Evolutionary conservation across 1,284 basidiomycete species (phyloP).

Genomic region (Trametes hirsuta): DNA sequence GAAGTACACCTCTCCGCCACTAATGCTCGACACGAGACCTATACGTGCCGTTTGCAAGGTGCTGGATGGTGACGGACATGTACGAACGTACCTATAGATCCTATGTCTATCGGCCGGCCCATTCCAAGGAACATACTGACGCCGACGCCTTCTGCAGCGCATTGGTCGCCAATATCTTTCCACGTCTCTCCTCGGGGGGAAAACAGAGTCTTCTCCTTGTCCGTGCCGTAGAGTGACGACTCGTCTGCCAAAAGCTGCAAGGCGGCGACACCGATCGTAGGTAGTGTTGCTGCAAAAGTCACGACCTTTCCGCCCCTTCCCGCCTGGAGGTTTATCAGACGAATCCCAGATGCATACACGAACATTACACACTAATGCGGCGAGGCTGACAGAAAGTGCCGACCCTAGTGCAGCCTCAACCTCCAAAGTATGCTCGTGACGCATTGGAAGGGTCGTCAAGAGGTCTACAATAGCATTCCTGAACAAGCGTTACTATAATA

Average conservation of each 20-base stretch:
- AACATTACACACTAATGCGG: slow-evolving; percentile 62
- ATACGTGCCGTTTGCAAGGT: neutral
- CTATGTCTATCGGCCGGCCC: slow-evolving; percentile 84
- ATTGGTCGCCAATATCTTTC: slow-evolving; percentile 85
- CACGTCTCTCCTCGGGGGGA: slow-evolving; percentile 78
- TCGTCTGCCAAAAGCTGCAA: slow-evolving; percentile 63
- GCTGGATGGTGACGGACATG: neutral
- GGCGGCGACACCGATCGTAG: slow-evolving; percentile 80
- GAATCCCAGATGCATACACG: neutral
- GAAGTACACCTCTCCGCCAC: slow-evolving; percentile 94
- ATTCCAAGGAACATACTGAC: slow-evolving; percentile 91
- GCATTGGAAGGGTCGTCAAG: slow-evolving; percentile 67
- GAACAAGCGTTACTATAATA: slow-evolving; percentile 11
- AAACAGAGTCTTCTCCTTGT: slow-evolving; percentile 88
- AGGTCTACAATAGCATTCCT: slow-evolving; percentile 66
- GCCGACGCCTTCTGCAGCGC: slow-evolving; percentile 88
- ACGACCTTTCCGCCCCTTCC: slow-evolving; percentile 87
- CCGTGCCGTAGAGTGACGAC: slow-evolving; percentile 80
- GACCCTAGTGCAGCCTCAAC: slow-evolving; percentile 79
- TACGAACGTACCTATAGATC: slow-evolving; percentile 72
- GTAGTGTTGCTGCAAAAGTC: slow-evolving; percentile 80
- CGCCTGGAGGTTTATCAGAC: slow-evolving; percentile 47
- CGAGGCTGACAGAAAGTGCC: slow-evolving; percentile 73
- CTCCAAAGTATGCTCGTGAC: slow-evolving; percentile 58
- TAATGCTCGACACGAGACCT: slow-evolving; percentile 73